Evolutionary conservation across 2,329 filamentous ascomycete species (phyloP), one percentile per base, ranked within the genome.

Genomic region (Thelonectria olida): DNA sequence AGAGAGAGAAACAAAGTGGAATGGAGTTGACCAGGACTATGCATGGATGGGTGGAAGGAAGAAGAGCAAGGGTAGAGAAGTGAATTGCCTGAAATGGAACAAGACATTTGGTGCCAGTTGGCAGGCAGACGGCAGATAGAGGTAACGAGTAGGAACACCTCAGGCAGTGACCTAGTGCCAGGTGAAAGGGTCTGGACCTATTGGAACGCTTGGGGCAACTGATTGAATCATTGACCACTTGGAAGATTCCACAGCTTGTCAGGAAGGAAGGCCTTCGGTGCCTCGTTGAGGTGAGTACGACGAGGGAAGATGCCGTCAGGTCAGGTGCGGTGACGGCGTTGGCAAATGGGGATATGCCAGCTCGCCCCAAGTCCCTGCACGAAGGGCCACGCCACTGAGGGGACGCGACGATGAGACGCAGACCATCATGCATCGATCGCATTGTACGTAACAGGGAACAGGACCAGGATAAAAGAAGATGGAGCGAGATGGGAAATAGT

Each of bases 341-440:
- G 62, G 67, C 67, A 67, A 70, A 66, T 68, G 57, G 67, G 68
- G 61, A 58, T 60, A 67, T 67, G 68, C 67, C 68, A 71, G 54
- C 65, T 67, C 52, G 64, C 61, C 61, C 55, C 58, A 62, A n/a
- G 60, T 66, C 60, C 66, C 62, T 69, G 68, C 61, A 61, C 51
- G 19, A 54, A 41, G 47, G 65, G 65, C 67, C 68, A 68, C 68
- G 67, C 68, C 67, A 69, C 65, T 69, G 61, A 58, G 48, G 60
- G 31, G 41, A 47, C 53, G 42, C 27, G 39, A 47, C 48, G 15
- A 42, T 44, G 48, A 36, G 22, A 36, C 28, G 38, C 20, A 41
- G 51, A 4, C 36, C 28, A 48, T 50, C 38, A 44, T 22, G 44
- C 39, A 53, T 23, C 20, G 28, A 20, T 27, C 25, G 15, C n/a